Percentiles rank a stretch among this genome's conserved stretches.
Conservation (phyloP, 768 basidiomycete species). For the Pleurotus giganteus region DNA sequence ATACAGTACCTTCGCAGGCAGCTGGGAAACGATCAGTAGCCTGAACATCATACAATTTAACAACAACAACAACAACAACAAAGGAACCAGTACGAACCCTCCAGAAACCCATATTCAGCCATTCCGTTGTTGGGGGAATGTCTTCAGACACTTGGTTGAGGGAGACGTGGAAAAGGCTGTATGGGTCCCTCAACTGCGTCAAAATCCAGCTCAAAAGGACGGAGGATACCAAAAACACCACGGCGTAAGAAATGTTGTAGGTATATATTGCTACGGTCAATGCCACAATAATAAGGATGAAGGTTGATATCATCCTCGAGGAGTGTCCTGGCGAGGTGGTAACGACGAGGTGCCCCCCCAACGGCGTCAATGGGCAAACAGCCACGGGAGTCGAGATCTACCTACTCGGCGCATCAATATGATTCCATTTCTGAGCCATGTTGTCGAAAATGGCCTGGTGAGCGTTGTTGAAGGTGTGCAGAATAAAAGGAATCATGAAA, state of each 20-base stretch:
- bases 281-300: not conserved
- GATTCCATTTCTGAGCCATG: conserved; percentile 22
- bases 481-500: conserved; percentile 33
- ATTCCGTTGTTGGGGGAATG: conserved; percentile 51
- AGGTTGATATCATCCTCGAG: not conserved
- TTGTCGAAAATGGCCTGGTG: conserved; percentile 25
- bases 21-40: conserved; percentile 49
- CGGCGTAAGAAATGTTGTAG: not conserved
- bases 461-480: conserved; percentile 25
- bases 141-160: conserved; percentile 45
- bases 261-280: not conserved
- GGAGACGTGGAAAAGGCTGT: conserved; percentile 55
- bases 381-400: not conserved
- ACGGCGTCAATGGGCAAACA: no score
- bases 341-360: no score
- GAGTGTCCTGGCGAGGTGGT: no score
- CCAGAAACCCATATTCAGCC: conserved; percentile 75
- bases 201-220: not conserved
- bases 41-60: conserved; percentile 23
- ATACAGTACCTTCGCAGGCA: conserved; percentile 54
- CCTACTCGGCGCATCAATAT: not conserved
- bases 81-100: conserved; percentile 35
- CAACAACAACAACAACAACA: not conserved
- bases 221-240: conserved; percentile 10
- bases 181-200: conserved; percentile 40